A percentile compares a stretch with the other conserved stretches of the same genome.
These are phyloP conservation scores for Rauvolfia tetraphylla DNA, from an alignment of 257 asterid species.

Conservation along the genomic window DNA sequence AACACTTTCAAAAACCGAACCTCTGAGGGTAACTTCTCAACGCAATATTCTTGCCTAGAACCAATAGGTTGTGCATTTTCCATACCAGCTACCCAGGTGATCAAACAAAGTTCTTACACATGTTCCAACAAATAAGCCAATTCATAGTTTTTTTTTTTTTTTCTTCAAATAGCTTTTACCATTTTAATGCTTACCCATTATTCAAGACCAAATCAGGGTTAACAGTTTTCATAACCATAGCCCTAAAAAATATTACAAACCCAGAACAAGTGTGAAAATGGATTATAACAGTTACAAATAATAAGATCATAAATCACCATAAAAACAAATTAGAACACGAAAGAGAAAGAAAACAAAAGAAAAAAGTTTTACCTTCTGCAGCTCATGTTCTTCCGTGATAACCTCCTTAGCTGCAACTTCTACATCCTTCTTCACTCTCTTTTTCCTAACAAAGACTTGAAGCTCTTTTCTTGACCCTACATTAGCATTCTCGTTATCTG, in stretches of 20 bases:
- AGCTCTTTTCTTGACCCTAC: constrained; percentile 31
- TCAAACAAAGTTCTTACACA: too few relatives aligned
- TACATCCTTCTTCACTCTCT: constrained; percentile 37
- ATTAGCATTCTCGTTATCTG: constrained; percentile 34
- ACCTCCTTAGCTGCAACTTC: constrained; percentile 35
- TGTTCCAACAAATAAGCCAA: too few relatives aligned
- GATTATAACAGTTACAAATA: not conserved
- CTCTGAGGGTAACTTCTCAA: too few relatives aligned
- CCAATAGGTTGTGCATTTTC: too few relatives aligned
- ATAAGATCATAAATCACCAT: too few relatives aligned
- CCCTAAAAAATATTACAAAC: not conserved
- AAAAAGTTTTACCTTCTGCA: constrained; percentile 33
- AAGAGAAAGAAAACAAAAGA: not conserved
- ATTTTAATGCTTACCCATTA: too few relatives aligned
- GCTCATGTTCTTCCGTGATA: constrained; percentile 32
- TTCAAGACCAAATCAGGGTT: not conserved
- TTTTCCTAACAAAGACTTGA: constrained; percentile 60
- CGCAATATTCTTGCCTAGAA: too few relatives aligned
- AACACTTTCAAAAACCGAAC: too few relatives aligned
- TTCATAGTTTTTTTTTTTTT: too few relatives aligned
- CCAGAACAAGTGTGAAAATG: not conserved
- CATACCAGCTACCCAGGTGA: too few relatives aligned
- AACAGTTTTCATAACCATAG: not conserved
- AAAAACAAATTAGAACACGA: not conserved
- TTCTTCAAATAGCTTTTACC: too few relatives aligned